Conservation (phyloP, 768 basidiomycete species). For the Leccinum aurantiacum region DNA sequence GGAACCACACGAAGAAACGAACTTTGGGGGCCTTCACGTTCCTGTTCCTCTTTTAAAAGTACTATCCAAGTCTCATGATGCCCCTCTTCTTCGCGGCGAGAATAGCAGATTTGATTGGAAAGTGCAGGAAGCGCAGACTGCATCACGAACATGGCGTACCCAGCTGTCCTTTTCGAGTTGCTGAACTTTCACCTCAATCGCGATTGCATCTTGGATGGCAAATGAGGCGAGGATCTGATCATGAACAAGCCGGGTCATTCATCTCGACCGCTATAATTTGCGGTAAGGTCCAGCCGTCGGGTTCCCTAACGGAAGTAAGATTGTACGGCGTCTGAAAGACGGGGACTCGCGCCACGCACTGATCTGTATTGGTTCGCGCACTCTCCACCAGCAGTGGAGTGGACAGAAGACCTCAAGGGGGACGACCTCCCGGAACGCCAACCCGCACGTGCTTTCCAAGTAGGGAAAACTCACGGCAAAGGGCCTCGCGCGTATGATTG, state of each 20-base stretch:
- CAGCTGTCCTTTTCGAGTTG: slow-evolving; percentile 1
- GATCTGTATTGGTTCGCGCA: neutral
- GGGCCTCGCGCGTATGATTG: neutral
- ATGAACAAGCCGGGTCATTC: neutral
- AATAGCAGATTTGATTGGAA: neutral
- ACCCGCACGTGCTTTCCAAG: neutral
- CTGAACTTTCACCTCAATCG: too few species aligned
- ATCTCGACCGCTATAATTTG: neutral
- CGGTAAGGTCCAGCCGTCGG: neutral
- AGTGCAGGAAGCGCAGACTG: neutral
- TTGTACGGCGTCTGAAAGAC: neutral
- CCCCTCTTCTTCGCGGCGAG: neutral
- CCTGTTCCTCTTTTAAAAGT: neutral
- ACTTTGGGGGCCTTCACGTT: neutral
- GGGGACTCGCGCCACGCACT: neutral
- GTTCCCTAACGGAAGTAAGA: neutral
- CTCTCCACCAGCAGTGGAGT: neutral
- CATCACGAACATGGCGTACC: neutral
- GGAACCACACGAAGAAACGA: slow-evolving; percentile 1
- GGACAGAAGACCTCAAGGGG: neutral
- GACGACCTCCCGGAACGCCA: neutral
- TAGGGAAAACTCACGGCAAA: neutral
- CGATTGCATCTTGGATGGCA: neutral
- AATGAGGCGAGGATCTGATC: neutral
- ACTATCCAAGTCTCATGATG: neutral